phyloP scores from a whole-genome alignment of 306 rosid species.

The Casuarina cunninghamiana region DNA sequence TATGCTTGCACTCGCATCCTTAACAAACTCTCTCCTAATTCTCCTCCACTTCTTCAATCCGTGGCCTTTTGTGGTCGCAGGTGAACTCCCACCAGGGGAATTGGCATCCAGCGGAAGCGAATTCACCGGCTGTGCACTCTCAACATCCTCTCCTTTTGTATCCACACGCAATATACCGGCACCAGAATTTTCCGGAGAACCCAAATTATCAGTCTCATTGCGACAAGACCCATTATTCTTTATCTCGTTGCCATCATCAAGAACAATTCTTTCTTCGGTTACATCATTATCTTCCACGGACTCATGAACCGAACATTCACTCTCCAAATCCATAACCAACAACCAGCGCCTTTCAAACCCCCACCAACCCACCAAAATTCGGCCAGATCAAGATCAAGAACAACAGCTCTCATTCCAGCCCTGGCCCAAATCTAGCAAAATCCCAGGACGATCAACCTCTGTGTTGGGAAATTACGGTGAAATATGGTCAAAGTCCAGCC shows the following conservation, averaged over 20 bases:
- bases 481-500: conserved; percentile 31
- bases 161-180: conserved; percentile 14
- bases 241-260: conserved; percentile 40
- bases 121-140: conserved; percentile 33
- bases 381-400: conserved; percentile 28
- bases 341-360: conserved; percentile 15
- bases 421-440: conserved; percentile 34
- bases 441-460: conserved; percentile 25
- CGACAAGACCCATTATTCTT: conserved; percentile 37
- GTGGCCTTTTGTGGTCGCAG: conserved; percentile 28
- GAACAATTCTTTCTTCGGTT: conserved; percentile 21
- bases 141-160: conserved; percentile 25
- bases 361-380: conserved; percentile 20
- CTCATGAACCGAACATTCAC: conserved; percentile 37
- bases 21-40: conserved; percentile 40
- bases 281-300: conserved; percentile 65
- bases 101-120: conserved; percentile 23
- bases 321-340: conserved; percentile 71
- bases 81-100: conserved; percentile 31
- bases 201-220: conserved; percentile 35
- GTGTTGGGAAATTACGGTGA: conserved; percentile 8
- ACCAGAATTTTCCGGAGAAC: conserved; percentile 35
- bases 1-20: conserved; percentile 41
- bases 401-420: conserved; percentile 30
- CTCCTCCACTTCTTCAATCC: conserved; percentile 70